Evolutionary conservation across 2,329 filamentous ascomycete species (phyloP).

Genomic region (Akanthomyces dipterigenus): DNA sequence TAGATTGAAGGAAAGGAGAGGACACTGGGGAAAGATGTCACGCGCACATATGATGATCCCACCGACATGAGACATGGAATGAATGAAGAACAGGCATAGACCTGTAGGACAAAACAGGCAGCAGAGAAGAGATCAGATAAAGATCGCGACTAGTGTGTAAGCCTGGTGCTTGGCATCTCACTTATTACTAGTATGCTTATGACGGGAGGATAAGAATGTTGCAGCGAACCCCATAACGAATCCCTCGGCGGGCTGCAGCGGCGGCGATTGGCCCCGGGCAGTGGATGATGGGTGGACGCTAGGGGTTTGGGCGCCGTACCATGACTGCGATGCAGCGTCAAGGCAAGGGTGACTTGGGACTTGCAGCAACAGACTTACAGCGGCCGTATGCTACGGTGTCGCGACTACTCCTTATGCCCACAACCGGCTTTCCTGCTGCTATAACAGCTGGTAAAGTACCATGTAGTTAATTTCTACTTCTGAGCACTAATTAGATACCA

Average conservation of each 20-base stretch:
- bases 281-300: neutral
- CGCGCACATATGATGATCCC: neutral
- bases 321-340: neutral
- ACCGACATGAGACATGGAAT: constrained; percentile 1
- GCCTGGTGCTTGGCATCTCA: constrained; percentile 8
- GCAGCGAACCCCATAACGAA: constrained; percentile 1
- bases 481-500: neutral
- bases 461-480: neutral
- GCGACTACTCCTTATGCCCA: no score
- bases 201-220: constrained; percentile 8
- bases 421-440: no score
- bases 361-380: neutral
- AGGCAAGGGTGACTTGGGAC: neutral
- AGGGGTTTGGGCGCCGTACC: neutral
- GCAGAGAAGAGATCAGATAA: neutral
- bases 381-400: neutral
- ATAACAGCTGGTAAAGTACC: neutral
- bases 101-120: neutral
- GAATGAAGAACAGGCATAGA: neutral
- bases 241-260: neutral
- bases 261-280: neutral
- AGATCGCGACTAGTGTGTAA: constrained; percentile 3
- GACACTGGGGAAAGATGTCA: neutral
- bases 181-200: constrained; percentile 12
- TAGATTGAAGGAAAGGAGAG: neutral